Conservation (phyloP, 176 grass and related monocot species). For the Oryza coarctata region DNA sequence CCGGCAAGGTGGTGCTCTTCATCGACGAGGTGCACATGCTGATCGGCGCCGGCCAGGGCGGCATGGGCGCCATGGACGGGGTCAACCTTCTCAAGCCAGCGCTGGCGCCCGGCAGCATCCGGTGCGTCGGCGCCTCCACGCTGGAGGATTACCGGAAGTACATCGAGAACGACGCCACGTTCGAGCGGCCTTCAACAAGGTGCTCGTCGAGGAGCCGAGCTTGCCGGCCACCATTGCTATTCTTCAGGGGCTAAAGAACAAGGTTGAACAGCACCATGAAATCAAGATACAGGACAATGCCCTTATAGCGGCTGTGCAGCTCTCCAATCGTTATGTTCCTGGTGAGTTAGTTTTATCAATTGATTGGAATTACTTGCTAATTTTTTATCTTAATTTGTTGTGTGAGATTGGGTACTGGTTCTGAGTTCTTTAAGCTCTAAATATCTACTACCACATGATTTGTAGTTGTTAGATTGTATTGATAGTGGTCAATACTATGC, state of each 20-base stretch:
- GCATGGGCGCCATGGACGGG: not conserved
- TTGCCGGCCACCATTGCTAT: not conserved
- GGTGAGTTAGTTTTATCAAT: not conserved
- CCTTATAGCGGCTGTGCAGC: conserved; percentile 10
- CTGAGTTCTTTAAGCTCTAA: no score
- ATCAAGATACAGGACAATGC: not conserved
- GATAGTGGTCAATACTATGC: no score
- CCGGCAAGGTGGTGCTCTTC: conserved; percentile 25
- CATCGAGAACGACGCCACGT: not conserved
- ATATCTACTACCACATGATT: no score
- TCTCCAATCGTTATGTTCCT: conserved; percentile 21
- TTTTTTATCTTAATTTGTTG: no score
- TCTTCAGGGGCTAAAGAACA: not conserved
- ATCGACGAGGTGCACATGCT: conserved; percentile 42
- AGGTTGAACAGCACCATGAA: conserved; percentile 25
- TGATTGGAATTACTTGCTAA: no score
- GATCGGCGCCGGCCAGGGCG: not conserved
- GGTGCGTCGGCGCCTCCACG: conserved; percentile 24
- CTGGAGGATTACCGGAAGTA: conserved; percentile 28
- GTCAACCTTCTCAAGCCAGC: conserved; percentile 40
- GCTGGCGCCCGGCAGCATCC: conserved; percentile 24
- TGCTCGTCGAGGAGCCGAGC: conserved; percentile 15
- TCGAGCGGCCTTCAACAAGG: not conserved
- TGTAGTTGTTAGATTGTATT: no score
- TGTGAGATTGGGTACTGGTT: no score